Evolutionary conservation across 805 yeast species (phyloP).

Genomic region (Wilhelminamyces savonicus): DNA sequence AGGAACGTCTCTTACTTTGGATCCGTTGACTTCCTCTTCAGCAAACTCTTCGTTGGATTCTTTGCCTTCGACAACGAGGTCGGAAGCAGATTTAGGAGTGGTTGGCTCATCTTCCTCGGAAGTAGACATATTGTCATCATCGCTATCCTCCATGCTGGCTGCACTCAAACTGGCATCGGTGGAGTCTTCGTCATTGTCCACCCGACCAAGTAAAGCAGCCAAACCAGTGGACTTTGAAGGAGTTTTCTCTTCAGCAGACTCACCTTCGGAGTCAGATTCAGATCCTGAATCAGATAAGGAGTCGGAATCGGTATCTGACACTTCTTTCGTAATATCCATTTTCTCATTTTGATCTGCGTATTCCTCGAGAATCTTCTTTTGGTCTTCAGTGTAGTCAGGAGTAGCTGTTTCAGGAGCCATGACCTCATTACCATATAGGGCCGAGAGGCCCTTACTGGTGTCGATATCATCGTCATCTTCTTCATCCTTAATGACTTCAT

Average conservation of each 20-base stretch:
- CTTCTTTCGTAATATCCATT: slow-evolving; percentile 11
- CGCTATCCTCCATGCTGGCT: slow-evolving; percentile 5
- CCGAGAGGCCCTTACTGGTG: slow-evolving; percentile 14
- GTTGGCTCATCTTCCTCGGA: slow-evolving; percentile 26
- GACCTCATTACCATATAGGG: slow-evolving; percentile 10
- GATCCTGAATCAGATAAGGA: slow-evolving; percentile 7
- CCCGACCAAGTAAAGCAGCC: slow-evolving; percentile 9
- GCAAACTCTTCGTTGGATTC: slow-evolving; percentile 3
- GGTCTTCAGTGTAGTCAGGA: slow-evolving; percentile 27
- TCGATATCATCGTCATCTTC: neutral
- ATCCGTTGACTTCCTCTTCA: slow-evolving; percentile 34
- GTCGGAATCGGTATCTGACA: slow-evolving; percentile 12
- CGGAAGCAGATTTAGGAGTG: slow-evolving; percentile 20
- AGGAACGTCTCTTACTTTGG: slow-evolving; percentile 58
- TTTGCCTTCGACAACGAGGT: slow-evolving; percentile 2
- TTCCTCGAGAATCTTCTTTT: slow-evolving; percentile 21
- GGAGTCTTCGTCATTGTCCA: slow-evolving; percentile 6
- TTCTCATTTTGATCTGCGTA: too few relatives aligned
- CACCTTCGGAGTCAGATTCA: too few relatives aligned
- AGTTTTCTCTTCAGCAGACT: slow-evolving; percentile 3
- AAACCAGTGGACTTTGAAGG: slow-evolving; percentile 9
- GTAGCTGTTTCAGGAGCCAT: slow-evolving; percentile 1
- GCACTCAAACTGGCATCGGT: slow-evolving; percentile 8
- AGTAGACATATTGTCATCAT: slow-evolving; percentile 14
- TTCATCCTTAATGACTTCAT: too few relatives aligned